Percentiles rank a stretch among this genome's conserved stretches.
phyloP scores from a whole-genome alignment of 2,329 filamentous ascomycete species.

The Phyllachora maydis region DNA sequence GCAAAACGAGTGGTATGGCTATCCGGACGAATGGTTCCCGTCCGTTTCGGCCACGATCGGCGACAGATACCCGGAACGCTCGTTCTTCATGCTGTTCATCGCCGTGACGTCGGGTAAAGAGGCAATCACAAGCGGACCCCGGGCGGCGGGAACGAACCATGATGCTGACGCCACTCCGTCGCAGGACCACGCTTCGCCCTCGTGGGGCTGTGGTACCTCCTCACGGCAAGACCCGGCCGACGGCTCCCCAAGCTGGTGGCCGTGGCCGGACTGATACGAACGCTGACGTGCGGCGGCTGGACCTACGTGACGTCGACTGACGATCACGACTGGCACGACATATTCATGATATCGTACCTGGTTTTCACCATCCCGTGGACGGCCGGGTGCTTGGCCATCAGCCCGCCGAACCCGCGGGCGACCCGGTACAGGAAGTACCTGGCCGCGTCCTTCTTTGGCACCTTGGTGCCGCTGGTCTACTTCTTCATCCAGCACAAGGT shows the following conservation, averaged over 20 bases:
- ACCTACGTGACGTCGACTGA: constrained; percentile 97
- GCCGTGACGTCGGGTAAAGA: constrained; percentile 88
- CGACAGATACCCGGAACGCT: constrained; percentile 89
- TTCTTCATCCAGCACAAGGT: constrained; percentile 99
- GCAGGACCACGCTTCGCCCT: constrained; percentile 85
- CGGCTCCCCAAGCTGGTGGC: constrained; percentile 66
- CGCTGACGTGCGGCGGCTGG: constrained; percentile 90
- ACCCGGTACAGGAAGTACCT: constrained; percentile 80
- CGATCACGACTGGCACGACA: constrained; percentile 96
- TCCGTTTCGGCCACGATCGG: constrained; percentile 94
- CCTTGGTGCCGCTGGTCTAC: constrained; percentile 76
- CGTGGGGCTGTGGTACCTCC: constrained; percentile 77
- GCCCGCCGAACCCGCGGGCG: constrained; percentile 63
- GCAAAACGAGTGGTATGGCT: constrained; percentile 88
- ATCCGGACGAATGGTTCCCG: constrained; percentile 90
- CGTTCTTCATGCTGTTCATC: constrained; percentile 94
- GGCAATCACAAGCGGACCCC: constrained; percentile 7
- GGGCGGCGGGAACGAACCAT: constrained; percentile 1
- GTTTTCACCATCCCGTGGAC: constrained; percentile 94
- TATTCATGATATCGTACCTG: constrained; percentile 97
- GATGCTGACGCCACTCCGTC: no score
- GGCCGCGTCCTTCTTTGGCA: constrained; percentile 71
- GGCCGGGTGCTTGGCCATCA: constrained; percentile 68
- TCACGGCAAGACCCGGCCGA: constrained; percentile 58
- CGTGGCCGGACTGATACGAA: constrained; percentile 64